These are phyloP conservation scores for Aspergillus cristatus DNA, from an alignment of 495 filamentous ascomycete genomes.

Conservation along the genomic window DNA sequence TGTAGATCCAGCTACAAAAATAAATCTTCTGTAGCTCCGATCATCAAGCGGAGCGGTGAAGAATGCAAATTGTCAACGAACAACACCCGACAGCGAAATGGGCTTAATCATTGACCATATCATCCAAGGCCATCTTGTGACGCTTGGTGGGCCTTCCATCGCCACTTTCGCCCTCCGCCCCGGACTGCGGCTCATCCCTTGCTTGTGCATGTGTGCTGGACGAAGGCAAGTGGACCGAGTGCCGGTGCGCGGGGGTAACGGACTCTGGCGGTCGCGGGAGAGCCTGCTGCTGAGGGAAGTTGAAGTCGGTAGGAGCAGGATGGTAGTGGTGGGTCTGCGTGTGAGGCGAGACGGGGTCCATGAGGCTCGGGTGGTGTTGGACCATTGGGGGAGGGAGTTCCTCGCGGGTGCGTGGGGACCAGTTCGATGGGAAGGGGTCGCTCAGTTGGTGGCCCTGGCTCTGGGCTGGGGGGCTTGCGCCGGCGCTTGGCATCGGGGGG, in stretches of 20 bases:
- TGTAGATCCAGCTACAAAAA: constrained; percentile 32
- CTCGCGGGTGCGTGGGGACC: constrained; percentile 19
- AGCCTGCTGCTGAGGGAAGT: constrained; percentile 7
- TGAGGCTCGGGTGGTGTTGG: constrained; percentile 10
- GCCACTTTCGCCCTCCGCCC: constrained; percentile 13
- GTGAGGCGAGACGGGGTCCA: constrained; percentile 24
- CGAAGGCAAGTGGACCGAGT: constrained; percentile 13
- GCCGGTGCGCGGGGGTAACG: constrained; percentile 13
- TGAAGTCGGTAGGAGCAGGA: no score
- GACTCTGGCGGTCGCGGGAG: constrained; percentile 18
- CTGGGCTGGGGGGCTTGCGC: constrained; percentile 12
- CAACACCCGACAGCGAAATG: not conserved
- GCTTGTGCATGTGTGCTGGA: not conserved
- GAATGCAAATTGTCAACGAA: not conserved
- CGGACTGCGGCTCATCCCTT: constrained; percentile 10
- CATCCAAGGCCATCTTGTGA: constrained; percentile 50
- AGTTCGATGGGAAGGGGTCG: constrained; percentile 27
- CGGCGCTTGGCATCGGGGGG: constrained; percentile 18
- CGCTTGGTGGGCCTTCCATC: constrained; percentile 58
- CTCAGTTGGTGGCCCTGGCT: constrained; percentile 31
- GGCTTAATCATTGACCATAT: constrained; percentile 37
- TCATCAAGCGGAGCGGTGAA: constrained; percentile 1
- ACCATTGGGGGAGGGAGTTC: constrained; percentile 11
- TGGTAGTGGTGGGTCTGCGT: constrained; percentile 12
- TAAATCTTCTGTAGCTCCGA: no score